Conservation (phyloP, 495 filamentous ascomycete genomes). For the Emericellopsis terricola region DNA sequence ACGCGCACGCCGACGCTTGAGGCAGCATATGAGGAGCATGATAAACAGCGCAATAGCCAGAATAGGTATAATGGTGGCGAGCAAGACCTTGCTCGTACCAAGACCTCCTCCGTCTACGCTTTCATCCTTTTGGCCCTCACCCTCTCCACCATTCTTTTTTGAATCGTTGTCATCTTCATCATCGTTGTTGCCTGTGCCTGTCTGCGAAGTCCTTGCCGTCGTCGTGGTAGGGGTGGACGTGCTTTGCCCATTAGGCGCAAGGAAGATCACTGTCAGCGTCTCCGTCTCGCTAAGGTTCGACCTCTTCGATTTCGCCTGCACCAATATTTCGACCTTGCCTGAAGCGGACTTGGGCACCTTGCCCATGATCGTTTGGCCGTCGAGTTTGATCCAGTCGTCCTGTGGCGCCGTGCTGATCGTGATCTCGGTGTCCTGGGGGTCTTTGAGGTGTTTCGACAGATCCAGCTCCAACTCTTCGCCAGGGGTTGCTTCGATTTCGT, state of each 20-base stretch:
- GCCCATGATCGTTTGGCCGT: conserved; percentile 41
- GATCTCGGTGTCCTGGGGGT: conserved; percentile 32
- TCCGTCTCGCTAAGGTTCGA: not conserved
- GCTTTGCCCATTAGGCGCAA: not conserved
- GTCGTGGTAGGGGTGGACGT: not conserved
- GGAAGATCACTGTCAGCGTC: not conserved
- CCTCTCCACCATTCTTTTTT: too few relatives aligned
- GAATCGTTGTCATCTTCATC: not conserved
- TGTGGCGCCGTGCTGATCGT: conserved; percentile 31
- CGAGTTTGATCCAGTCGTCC: conserved; percentile 50
- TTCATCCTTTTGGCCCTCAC: not conserved
- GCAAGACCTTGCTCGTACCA: not conserved
- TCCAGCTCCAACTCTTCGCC: conserved; percentile 48
- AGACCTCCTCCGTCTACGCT: not conserved
- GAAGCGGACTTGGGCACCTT: conserved; percentile 29
- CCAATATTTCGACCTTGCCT: not conserved
- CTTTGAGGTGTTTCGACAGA: conserved; percentile 36
- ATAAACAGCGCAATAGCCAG: conserved; percentile 1
- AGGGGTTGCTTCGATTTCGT: conserved; percentile 32
- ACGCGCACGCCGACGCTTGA: not conserved
- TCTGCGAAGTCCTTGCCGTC: not conserved
- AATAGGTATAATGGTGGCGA: conserved; percentile 1
- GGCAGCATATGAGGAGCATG: conserved; percentile 2
- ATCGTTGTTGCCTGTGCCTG: not conserved
- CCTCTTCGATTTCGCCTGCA: not conserved